These are phyloP conservation scores for Ganoderma resinaceum DNA, from an alignment of 1,284 basidiomycete species.

Conservation along the genomic window DNA sequence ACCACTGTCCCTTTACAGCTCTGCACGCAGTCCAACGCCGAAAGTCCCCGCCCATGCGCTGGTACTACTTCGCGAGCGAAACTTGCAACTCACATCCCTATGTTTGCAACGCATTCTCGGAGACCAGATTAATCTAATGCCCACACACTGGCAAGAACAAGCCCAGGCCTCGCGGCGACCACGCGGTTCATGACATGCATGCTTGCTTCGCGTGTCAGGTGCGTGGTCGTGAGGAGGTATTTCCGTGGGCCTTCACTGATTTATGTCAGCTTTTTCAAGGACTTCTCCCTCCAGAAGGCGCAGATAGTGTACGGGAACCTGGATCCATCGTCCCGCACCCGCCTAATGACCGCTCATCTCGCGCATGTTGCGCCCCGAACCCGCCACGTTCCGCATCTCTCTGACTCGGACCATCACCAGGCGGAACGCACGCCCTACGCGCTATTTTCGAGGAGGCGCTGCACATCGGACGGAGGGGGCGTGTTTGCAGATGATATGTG, in stretches of 20 bases:
- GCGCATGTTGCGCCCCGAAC: constrained; percentile 2
- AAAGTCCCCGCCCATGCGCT: too few species aligned
- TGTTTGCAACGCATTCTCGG: too few species aligned
- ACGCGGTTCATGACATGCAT: too few species aligned
- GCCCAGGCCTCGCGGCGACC: too few species aligned
- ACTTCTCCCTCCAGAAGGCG: constrained; percentile 8
- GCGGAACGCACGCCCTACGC: constrained; percentile 18
- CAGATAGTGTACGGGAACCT: background rate
- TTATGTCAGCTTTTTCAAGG: background rate
- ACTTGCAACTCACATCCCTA: too few species aligned
- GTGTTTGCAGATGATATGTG: constrained; percentile 21
- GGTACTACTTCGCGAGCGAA: too few species aligned
- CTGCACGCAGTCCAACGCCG: too few species aligned
- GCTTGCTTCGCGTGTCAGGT: constrained; percentile 10
- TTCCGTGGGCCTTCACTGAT: constrained; percentile 11
- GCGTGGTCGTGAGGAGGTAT: background rate
- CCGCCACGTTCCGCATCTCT: constrained; percentile 10
- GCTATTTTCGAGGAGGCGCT: constrained; percentile 18
- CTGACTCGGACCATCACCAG: constrained; percentile 17
- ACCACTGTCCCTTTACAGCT: too few species aligned
- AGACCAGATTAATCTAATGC: too few species aligned
- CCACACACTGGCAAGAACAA: too few species aligned
- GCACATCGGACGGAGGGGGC: constrained; percentile 22
- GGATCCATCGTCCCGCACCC: background rate
- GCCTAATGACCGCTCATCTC: constrained; percentile 13